A percentile compares a stretch with the other conserved stretches of the same genome.
Conservation (phyloP, 1,139 yeast genomes). For the Suhomyces bolitotheri region DNA sequence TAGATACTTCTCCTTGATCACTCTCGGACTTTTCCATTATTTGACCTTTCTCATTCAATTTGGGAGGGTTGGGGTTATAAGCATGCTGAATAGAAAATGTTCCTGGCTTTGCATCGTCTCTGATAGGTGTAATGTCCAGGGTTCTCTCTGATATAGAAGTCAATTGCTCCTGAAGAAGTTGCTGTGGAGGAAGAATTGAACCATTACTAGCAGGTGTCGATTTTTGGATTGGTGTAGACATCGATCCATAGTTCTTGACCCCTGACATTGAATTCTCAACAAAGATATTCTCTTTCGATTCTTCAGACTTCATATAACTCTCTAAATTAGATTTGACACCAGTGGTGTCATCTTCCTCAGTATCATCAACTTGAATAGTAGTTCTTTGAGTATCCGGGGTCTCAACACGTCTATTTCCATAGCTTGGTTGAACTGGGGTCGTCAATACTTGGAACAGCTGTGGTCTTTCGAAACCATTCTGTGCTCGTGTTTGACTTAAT, state of each 20-base stretch:
- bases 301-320: slow-evolving; percentile 32
- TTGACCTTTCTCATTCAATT: slow-evolving; percentile 33
- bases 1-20: slow-evolving; percentile 9
- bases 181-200: slow-evolving; percentile 3
- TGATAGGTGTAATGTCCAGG: slow-evolving; percentile 33
- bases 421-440: slow-evolving; percentile 41
- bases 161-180: slow-evolving; percentile 24
- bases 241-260: slow-evolving; percentile 22
- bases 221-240: slow-evolving; percentile 35
- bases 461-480: slow-evolving; percentile 1
- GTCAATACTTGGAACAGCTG: slow-evolving; percentile 24
- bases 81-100: slow-evolving; percentile 15
- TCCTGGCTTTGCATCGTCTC: slow-evolving; percentile 16
- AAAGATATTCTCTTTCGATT: slow-evolving; percentile 47
- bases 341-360: slow-evolving; percentile 25
- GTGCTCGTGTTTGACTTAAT: slow-evolving; percentile 3
- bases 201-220: slow-evolving; percentile 12
- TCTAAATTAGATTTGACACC: slow-evolving; percentile 38
- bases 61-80: slow-evolving; percentile 39
- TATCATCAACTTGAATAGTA: slow-evolving; percentile 46
- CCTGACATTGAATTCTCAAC: slow-evolving; percentile 24
- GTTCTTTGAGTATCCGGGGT: slow-evolving; percentile 53
- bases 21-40: slow-evolving; percentile 17
- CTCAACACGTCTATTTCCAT: slow-evolving; percentile 24
- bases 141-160: slow-evolving; percentile 43